Base-by-base conservation (phyloP, 169 alveolate genomes). In the Plasmodium vinckei region DNA sequence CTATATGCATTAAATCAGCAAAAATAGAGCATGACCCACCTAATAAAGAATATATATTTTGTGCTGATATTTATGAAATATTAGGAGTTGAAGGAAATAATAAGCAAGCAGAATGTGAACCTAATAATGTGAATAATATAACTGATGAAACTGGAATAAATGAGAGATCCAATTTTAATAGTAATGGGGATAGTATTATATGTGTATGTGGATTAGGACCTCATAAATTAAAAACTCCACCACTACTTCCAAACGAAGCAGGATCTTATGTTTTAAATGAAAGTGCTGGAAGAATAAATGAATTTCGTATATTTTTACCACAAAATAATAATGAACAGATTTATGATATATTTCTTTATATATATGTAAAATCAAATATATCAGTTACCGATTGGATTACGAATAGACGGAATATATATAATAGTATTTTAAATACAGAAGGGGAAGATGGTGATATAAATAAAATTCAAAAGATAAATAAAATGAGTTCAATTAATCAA, bases 201-300 rank as follows among this genome's bases (percentile, higher is more conserved):
- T 77, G 92, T 92, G 87, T 77, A 73, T 53, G 89, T 93, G 65
- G 95, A 89, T 46, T 95, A 87, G 68, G 95, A 65, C 69, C 84
- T 51, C 82, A 72, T 77, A 49, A 72, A 88, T 49, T 89, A 92
- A 25, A 73, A 70, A 42, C 93, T 57, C 21, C 88, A 33, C 71
- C 72, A 13, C 57, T 87, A 1, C 13, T 88, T 9, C 72, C 93
- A 5, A 86, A 88, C 51, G 94, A 87, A n/a, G 79, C 61, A 33
- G 95, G 95, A 1, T 72, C 95, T 4, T 94, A 95, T 88, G 87
- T 91, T 42, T 73, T 96, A 27, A 92, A 94, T 42, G 96, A 95
- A 42, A 77, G 44, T 15, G 87, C 79, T 1, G 98, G 98, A 1
- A 63, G 98, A 51, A 82, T 95, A 54, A 94, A 86, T 49, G 95